Conservation (phyloP, 257 asterid genomes). For the Cordia subcordata region DNA sequence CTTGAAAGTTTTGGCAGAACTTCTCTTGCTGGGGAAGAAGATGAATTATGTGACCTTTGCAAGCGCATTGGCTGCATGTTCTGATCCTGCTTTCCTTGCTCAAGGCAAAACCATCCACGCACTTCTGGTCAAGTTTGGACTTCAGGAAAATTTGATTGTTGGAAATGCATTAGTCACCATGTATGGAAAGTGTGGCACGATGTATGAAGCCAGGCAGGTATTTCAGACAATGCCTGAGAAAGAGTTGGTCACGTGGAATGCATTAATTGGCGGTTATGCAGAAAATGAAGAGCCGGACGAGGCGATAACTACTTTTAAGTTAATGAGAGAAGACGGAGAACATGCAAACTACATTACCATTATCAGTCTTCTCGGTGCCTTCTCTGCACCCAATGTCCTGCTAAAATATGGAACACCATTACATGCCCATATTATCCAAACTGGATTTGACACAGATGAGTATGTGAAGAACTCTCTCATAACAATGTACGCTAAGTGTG, state of each 20-base stretch:
- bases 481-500: constrained; percentile 80
- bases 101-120: constrained; percentile 66
- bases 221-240: constrained; percentile 51
- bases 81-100: constrained; percentile 38
- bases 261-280: constrained; percentile 65
- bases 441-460: constrained; percentile 57
- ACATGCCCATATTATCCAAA: constrained; percentile 48
- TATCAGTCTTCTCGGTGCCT: constrained; percentile 63
- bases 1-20: constrained; percentile 40
- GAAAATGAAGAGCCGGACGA: constrained; percentile 47
- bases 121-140: constrained; percentile 48
- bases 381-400: constrained; percentile 44
- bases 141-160: constrained; percentile 52
- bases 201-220: constrained; percentile 48
- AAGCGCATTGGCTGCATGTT: constrained; percentile 72
- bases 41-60: constrained; percentile 62
- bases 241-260: constrained; percentile 86
- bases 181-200: constrained; percentile 71
- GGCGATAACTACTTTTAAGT: constrained; percentile 42
- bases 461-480: constrained; percentile 75
- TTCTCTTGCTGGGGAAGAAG: constrained; percentile 34
- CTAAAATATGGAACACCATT: constrained; percentile 58
- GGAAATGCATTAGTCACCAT: constrained; percentile 84
- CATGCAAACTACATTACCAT: constrained; percentile 67
- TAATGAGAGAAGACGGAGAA: constrained; percentile 44